phyloP scores from a whole-genome alignment of 805 yeast genomes.

The Alloascoidea africana region DNA sequence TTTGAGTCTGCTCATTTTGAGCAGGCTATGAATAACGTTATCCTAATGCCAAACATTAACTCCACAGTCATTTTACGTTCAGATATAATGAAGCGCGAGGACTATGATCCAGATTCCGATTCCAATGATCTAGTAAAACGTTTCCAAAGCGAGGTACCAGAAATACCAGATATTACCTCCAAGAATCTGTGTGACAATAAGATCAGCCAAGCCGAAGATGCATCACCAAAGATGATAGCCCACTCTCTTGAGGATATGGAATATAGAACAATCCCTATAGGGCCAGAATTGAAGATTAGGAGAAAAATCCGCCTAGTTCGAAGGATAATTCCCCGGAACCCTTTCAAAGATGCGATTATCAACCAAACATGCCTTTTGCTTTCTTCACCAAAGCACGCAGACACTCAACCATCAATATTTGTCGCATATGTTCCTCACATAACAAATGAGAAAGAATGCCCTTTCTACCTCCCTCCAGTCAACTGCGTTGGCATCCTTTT shows the following conservation, averaged over 20 bases:
- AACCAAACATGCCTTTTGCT: constrained; percentile 68
- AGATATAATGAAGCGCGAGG: constrained; percentile 40
- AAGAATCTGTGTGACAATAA: not conserved
- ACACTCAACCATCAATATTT: constrained; percentile 26
- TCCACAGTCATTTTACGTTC: constrained; percentile 86
- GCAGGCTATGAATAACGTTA: constrained; percentile 64
- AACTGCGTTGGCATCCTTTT: constrained; percentile 60
- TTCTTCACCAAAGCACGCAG: constrained; percentile 12
- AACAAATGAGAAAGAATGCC: constrained; percentile 38
- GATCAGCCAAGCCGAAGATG: constrained; percentile 2
- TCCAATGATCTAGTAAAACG: constrained; percentile 5
- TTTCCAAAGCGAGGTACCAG: constrained; percentile 2
- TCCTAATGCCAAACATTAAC: constrained; percentile 76
- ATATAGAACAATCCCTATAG: constrained; percentile 20
- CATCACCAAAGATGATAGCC: constrained; percentile 7
- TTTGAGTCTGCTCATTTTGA: constrained; percentile 46
- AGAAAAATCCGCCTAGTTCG: constrained; percentile 33
- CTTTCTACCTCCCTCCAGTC: constrained; percentile 84
- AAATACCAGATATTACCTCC: not conserved
- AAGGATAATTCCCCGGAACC: constrained; percentile 83
- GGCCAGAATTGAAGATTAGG: not conserved
- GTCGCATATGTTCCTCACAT: constrained; percentile 75
- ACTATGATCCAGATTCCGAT: constrained; percentile 7
- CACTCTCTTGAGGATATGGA: constrained; percentile 25
- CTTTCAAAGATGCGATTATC: constrained; percentile 66